Evolutionary conservation across 2,329 filamentous ascomycete genomes (phyloP), one percentile per base, ranked within the genome.

Genomic region (Trichoderma guizhouense): DNA sequence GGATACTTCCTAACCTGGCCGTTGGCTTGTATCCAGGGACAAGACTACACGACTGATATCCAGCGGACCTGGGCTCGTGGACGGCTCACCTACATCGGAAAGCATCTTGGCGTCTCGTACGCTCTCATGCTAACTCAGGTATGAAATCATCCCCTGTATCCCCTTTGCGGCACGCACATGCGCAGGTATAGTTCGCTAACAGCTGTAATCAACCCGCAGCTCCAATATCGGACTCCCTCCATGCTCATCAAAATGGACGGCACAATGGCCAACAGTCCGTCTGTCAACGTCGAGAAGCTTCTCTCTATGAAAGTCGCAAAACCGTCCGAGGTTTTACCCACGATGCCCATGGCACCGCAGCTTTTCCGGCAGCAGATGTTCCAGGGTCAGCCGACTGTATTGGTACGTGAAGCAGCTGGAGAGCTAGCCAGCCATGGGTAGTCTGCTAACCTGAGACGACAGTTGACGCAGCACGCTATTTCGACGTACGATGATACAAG

Each of bases 1-100:
- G 89, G 87, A 0, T 89, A 89, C 75, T 88, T 90, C 73, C 77
- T 89, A 21, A 87, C 87, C 1, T 90, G 88, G 87, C 88, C 88
- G 15, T 79, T 91, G 55, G 84, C 85, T 12, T 86, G 84, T 73
- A 79, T 88, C 53, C 82, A 84, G 71, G 84, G 84, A 36, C 86
- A 88, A 75, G 89, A 91, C 79, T 90, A 88, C 75, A 81, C 85
- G 7, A 90, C 88, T 4, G 88, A 89, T 74, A 82, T 85, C 14
- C 88, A 91, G 79, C 81, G 89, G 32, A 79, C 82, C 6, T 91
- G 88, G 86, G 81, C 85, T 7, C 81, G 82, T 60, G 88, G 88
- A 2, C 81, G 89, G 12, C 80, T 91, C 68, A 79, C 81, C 63
- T 86, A 84, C 75, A 88, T 91, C 60, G 86, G 84, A 3, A 83